Conservation (phyloP, 805 yeast species). For the Wickerhamiella azyma region DNA sequence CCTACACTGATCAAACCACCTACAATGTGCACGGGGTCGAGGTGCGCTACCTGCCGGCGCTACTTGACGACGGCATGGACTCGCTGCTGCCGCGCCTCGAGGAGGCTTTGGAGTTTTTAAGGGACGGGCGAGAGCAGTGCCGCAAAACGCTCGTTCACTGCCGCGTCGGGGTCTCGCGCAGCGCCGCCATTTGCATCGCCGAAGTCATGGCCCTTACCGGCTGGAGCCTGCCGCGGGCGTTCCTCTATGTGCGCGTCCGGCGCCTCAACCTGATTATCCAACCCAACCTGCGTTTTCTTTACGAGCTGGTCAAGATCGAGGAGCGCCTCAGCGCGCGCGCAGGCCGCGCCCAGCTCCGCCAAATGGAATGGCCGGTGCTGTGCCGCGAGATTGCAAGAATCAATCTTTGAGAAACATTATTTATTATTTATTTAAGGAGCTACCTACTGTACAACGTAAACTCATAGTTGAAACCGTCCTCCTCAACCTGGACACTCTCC, state of each 20-base stretch:
- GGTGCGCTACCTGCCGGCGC: conserved; percentile 50
- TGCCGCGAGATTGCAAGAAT: conserved; percentile 61
- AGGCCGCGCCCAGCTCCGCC: conserved; percentile 31
- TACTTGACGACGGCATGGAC: conserved; percentile 88
- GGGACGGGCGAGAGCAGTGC: conserved; percentile 24
- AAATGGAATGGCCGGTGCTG: conserved; percentile 76
- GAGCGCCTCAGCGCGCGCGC: conserved; percentile 25
- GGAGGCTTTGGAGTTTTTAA: conserved; percentile 51
- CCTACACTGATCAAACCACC: conserved; percentile 10
- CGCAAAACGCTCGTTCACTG: conserved; percentile 67
- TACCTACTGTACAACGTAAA: conserved; percentile 45
- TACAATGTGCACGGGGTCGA: conserved; percentile 21
- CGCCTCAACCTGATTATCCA: conserved; percentile 86
- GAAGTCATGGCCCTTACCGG: conserved; percentile 74
- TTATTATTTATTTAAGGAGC: conserved; percentile 29
- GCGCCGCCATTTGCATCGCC: conserved; percentile 92
- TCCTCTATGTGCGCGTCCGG: conserved; percentile 76
- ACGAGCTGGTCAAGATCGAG: conserved; percentile 69
- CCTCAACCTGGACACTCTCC: conserved; percentile 20
- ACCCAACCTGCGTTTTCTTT: conserved; percentile 84
- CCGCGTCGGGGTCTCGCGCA: conserved; percentile 88
- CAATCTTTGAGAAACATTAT: conserved; percentile 48
- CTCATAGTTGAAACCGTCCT: conserved; percentile 41
- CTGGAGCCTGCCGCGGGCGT: conserved; percentile 62
- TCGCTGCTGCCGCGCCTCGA: conserved; percentile 50